phyloP scores from a whole-genome alignment of 2,329 filamentous ascomycete genomes.

The Apiospora rasikravindrae region DNA sequence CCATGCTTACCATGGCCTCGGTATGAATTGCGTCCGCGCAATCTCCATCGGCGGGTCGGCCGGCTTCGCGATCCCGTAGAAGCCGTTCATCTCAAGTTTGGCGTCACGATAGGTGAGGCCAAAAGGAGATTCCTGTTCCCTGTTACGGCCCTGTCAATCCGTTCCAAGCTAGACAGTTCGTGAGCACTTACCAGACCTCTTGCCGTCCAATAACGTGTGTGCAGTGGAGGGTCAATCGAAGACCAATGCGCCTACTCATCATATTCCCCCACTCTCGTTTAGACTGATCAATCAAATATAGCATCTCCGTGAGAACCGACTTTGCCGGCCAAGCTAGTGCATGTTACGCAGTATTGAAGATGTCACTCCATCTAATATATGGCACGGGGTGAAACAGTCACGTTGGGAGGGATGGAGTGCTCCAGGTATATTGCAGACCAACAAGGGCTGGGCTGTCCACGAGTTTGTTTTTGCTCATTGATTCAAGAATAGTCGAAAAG shows the following conservation, averaged over 20 bases:
- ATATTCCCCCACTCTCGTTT: background rate
- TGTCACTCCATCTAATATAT: background rate
- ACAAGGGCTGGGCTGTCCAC: background rate
- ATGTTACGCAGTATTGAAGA: background rate
- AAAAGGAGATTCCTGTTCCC: background rate
- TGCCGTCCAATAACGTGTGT: background rate
- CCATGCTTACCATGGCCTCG: too few relatives aligned
- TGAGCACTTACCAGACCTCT: background rate
- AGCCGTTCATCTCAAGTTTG: conserved; percentile 8
- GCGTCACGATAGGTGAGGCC: background rate
- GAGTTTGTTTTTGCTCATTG: conserved; percentile 28
- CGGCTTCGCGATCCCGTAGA: background rate
- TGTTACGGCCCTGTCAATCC: background rate
- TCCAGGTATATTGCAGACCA: background rate
- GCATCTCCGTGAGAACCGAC: background rate
- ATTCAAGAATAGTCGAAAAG: conserved; percentile 35
- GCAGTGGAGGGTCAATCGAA: background rate
- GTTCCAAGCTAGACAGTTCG: background rate
- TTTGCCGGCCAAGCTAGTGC: background rate
- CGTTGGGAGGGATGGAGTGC: background rate
- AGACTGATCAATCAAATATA: background rate
- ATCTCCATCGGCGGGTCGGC: background rate
- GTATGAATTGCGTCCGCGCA: background rate
- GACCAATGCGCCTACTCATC: background rate
- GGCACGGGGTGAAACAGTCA: background rate